A percentile compares a stretch with the other conserved stretches of the same genome.
phyloP scores from a whole-genome alignment of 306 rosid species.

The Luffa aegyptiaca region DNA sequence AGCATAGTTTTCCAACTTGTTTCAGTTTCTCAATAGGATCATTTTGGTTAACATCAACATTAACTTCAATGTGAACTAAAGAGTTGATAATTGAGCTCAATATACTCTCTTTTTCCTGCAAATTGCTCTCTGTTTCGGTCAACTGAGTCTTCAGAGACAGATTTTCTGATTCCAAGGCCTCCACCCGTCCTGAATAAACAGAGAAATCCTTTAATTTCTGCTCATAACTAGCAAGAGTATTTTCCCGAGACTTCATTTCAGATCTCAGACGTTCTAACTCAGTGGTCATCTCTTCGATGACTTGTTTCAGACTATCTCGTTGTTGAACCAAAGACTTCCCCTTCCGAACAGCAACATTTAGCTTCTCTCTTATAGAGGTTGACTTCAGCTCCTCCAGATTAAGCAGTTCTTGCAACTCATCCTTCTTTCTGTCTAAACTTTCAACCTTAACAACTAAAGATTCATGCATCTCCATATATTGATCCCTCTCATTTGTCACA shows the following conservation, averaged over 20 bases:
- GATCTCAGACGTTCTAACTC: constrained; percentile 57
- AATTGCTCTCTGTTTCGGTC: constrained; percentile 43
- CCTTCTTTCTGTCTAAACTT: constrained; percentile 40
- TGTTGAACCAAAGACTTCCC: constrained; percentile 89
- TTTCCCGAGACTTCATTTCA: constrained; percentile 39
- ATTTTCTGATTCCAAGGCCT: constrained; percentile 62
- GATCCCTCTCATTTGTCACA: constrained; percentile 61
- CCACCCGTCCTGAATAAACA: constrained; percentile 43
- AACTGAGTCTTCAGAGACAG: constrained; percentile 43
- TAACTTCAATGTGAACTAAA: constrained; percentile 51
- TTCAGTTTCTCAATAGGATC: constrained; percentile 66
- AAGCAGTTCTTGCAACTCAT: constrained; percentile 64
- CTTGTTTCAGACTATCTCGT: constrained; percentile 74
- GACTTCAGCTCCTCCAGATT: constrained; percentile 88
- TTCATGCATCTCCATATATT: constrained; percentile 42
- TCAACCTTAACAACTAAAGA: constrained; percentile 50
- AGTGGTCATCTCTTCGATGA: constrained; percentile 44
- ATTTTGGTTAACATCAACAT: constrained; percentile 27
- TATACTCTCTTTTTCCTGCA: constrained; percentile 53
- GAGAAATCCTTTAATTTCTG: constrained; percentile 48
- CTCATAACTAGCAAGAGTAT: constrained; percentile 46
- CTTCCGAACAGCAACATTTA: constrained; percentile 84
- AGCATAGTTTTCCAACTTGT: constrained; percentile 45
- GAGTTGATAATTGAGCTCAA: constrained; percentile 40
- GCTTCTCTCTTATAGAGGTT: constrained; percentile 75